Conservation (phyloP, 257 asterid species). For the Oldenlandia corymbosa region DNA sequence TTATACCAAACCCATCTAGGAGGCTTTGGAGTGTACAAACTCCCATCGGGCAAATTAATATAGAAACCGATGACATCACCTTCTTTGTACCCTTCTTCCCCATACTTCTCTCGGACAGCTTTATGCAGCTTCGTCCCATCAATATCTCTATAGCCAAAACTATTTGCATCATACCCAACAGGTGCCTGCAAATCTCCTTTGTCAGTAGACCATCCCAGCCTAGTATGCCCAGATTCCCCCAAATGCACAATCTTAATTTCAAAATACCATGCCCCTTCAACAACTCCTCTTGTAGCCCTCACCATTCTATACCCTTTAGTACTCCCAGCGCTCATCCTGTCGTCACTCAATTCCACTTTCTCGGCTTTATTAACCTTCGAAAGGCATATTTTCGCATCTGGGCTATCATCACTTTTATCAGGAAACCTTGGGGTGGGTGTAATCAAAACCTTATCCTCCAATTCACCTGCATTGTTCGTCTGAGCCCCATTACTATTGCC, state of each 20-base stretch:
- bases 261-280: constrained; percentile 89
- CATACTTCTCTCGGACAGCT: constrained; percentile 86
- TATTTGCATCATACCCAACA: constrained; percentile 85
- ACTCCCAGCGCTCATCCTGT: constrained; percentile 85
- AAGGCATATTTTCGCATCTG: constrained; percentile 57
- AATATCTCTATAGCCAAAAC: constrained; percentile 87
- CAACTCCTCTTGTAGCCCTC: constrained; percentile 87
- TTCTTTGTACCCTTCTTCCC: constrained; percentile 78
- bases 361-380: constrained; percentile 92
- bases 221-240: constrained; percentile 91
- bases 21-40: constrained; percentile 55
- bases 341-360: constrained; percentile 85
- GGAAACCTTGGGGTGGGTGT: constrained; percentile 76
- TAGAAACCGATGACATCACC: constrained; percentile 92
- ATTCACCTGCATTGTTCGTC: constrained; percentile 31
- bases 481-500: constrained; percentile 22
- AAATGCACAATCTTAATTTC: constrained; percentile 77
- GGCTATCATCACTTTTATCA: constrained; percentile 67
- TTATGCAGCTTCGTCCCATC: constrained; percentile 91
- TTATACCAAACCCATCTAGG: constrained; percentile 81
- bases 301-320: constrained; percentile 96
- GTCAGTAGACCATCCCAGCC: constrained; percentile 95
- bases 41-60: constrained; percentile 80
- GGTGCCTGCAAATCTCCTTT: constrained; percentile 99
- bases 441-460: constrained; percentile 61